Conservation (phyloP, 1,139 yeast genomes). For the Chernovozyma aurita region DNA sequence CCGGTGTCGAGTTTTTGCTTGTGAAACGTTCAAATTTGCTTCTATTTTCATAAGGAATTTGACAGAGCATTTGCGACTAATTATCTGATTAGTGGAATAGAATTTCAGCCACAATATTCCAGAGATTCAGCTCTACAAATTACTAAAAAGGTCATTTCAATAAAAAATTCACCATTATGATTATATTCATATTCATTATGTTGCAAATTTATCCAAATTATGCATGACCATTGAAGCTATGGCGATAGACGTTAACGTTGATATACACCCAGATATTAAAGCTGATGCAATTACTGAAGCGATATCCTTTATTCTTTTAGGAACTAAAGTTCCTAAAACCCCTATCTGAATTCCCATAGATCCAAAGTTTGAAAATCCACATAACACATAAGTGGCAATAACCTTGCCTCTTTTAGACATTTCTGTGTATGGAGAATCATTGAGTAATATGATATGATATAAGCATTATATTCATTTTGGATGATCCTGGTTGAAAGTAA, state of each 20-base stretch:
- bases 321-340: conserved; percentile 55
- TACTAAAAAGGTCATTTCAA: too few species aligned
- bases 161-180: too few species aligned
- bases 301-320: conserved; percentile 45
- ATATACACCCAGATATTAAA: conserved; percentile 49
- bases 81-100: too few species aligned
- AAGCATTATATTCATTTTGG: conserved; percentile 65
- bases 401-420: conserved; percentile 52
- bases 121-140: too few species aligned
- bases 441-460: conserved; percentile 38
- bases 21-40: too few species aligned
- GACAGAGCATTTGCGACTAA: too few species aligned
- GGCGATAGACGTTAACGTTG: conserved; percentile 58
- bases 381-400: conserved; percentile 60
- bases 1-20: too few species aligned
- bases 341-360: conserved; percentile 63
- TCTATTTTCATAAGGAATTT: too few species aligned
- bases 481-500: conserved; percentile 57
- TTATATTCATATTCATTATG: too few species aligned
- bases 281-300: conserved; percentile 48
- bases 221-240: conserved; percentile 68
- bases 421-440: conserved; percentile 40
- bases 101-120: too few species aligned
- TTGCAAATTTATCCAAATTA: conserved; percentile 30
- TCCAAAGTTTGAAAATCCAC: conserved; percentile 66